Conservation (phyloP, 148 eudicot species). For the Chenopodium berlandieri region DNA sequence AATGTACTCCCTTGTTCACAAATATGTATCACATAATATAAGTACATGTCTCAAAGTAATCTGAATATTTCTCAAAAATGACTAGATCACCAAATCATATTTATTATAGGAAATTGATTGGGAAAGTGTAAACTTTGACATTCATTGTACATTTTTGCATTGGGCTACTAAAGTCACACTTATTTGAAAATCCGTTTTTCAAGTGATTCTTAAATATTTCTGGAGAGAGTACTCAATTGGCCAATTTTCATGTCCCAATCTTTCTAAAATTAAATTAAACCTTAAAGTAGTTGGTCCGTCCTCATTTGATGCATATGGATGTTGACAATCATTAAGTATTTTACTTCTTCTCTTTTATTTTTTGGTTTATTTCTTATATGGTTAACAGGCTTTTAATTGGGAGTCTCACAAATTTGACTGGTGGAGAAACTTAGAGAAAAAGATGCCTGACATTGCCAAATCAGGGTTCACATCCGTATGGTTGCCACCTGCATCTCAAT, state of each 20-base stretch:
- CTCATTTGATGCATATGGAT: background rate
- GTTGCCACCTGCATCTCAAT: constrained; percentile 84
- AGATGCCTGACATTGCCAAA: constrained; percentile 73
- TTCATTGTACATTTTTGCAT: background rate
- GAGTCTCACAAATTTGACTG: constrained; percentile 87
- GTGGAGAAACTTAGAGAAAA: constrained; percentile 76
- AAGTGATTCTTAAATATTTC: background rate
- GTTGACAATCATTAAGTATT: background rate
- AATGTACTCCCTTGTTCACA: background rate
- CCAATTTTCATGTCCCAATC: too few relatives aligned
- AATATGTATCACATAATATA: background rate
- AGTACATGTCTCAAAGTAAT: background rate
- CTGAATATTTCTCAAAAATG: background rate
- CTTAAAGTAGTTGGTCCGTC: background rate
- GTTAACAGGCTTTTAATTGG: constrained; percentile 85
- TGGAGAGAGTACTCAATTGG: background rate
- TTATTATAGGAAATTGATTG: background rate
- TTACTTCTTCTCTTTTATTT: background rate
- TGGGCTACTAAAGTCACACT: background rate
- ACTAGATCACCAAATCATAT: background rate
- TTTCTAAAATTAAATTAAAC: background rate
- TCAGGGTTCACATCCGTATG: constrained; percentile 89
- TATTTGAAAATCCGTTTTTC: background rate
- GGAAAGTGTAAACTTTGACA: background rate
- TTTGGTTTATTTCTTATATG: background rate